Conservation (phyloP, 2,329 filamentous ascomycete genomes). For the Colletotrichum higginsianum region DNA sequence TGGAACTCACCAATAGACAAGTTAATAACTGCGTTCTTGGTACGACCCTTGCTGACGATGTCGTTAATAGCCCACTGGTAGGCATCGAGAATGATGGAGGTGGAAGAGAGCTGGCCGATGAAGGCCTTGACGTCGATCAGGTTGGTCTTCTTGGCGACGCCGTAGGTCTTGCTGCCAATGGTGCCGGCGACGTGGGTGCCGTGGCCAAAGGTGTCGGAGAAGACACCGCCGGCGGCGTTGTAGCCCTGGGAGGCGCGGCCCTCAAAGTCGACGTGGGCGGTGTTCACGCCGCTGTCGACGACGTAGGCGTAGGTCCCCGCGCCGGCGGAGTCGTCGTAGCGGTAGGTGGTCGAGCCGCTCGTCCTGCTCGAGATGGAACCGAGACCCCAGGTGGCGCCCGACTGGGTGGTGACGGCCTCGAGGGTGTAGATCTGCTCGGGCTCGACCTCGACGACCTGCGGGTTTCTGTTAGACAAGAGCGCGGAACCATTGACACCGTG, state of each 20-base stretch:
- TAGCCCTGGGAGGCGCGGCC: constrained; percentile 58
- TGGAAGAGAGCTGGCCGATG: constrained; percentile 14
- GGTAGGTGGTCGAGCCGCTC: constrained; percentile 51
- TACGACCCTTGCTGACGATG: constrained; percentile 13
- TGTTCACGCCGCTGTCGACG: constrained; percentile 68
- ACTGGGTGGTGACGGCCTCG: neutral
- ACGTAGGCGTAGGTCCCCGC: constrained; percentile 64
- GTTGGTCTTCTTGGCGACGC: constrained; percentile 60
- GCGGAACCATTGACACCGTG: too few relatives aligned
- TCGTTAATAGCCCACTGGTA: constrained; percentile 18
- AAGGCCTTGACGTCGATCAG: constrained; percentile 62
- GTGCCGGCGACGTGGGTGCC: constrained; percentile 48
- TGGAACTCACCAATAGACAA: constrained; percentile 22
- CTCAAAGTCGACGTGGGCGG: constrained; percentile 60
- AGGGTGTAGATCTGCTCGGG: neutral
- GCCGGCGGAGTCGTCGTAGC: constrained; percentile 58
- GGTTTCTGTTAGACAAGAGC: too few relatives aligned
- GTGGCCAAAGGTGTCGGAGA: constrained; percentile 56
- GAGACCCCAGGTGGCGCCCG: constrained; percentile 14
- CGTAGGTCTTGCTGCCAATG: constrained; percentile 61
- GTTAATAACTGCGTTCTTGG: constrained; percentile 20
- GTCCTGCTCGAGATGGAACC: constrained; percentile 4
- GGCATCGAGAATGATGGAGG: too few relatives aligned
- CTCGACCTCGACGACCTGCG: neutral
- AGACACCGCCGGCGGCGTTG: constrained; percentile 47